These are phyloP conservation scores for Dictyostelium firmibasis DNA, from an alignment of 78 protist species.

Conservation along the genomic window DNA sequence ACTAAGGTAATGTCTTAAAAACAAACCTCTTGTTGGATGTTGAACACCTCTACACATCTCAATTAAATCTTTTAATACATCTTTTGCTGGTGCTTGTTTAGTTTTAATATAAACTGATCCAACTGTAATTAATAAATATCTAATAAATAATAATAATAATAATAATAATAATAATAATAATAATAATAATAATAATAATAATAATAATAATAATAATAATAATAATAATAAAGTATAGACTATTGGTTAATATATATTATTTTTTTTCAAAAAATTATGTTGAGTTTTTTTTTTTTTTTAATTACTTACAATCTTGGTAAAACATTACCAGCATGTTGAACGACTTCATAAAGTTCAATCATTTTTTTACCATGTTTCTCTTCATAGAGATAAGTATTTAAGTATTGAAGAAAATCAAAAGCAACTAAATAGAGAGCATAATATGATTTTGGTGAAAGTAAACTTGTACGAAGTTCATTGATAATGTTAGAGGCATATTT, in stretches of 20 bases:
- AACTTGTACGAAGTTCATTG: conserved; percentile 93
- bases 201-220: too few species aligned
- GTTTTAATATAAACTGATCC: conserved; percentile 93
- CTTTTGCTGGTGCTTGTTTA: conserved; percentile 93
- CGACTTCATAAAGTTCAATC: conserved; percentile 95
- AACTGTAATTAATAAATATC: conserved; percentile 88
- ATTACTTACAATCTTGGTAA: conserved; percentile 94
- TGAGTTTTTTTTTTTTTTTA: neutral
- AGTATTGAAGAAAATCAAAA: conserved; percentile 88
- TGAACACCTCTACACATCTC: conserved; percentile 99
- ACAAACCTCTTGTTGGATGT: conserved; percentile 99
- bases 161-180: neutral
- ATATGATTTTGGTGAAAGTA: conserved; percentile 94
- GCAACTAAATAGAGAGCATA: conserved; percentile 96
- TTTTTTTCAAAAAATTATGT: neutral
- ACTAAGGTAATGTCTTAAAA: conserved; percentile 95
- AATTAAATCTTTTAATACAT: conserved; percentile 94
- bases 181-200: too few species aligned
- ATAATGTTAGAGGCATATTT: conserved; percentile 91
- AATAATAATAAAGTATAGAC: too few species aligned
- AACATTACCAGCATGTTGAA: conserved; percentile 97
- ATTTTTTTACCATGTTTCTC: conserved; percentile 81
- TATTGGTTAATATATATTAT: too few species aligned
- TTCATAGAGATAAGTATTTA: conserved; percentile 91
- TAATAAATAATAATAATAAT: conserved; percentile 4